These are phyloP conservation scores for Lactifluus volemus DNA, from an alignment of 768 basidiomycete species.

Conservation along the genomic window DNA sequence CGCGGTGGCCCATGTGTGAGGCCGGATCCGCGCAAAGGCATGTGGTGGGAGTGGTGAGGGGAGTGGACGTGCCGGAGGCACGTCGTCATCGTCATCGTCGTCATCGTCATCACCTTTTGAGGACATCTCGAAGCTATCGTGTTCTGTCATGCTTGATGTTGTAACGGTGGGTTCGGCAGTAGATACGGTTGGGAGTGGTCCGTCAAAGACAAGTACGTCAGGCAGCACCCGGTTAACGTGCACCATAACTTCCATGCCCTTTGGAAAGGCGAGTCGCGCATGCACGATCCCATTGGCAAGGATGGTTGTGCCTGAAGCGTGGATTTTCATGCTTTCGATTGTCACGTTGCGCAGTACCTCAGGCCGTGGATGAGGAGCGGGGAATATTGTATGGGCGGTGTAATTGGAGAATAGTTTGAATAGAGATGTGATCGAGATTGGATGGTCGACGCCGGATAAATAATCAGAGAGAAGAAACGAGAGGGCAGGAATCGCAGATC, in stretches of 20 bases:
- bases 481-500: no score
- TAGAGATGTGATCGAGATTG: constrained; percentile 49
- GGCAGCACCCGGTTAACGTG: no score
- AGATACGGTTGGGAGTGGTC: no score
- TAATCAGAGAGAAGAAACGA: constrained; percentile 59
- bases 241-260: no score
- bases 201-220: no score
- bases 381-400: constrained; percentile 45
- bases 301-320: constrained; percentile 38
- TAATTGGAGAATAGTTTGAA: constrained; percentile 38
- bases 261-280: constrained; percentile 50
- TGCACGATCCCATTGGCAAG: constrained; percentile 63
- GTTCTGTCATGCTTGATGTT: no score
- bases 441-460: constrained; percentile 47
- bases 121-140: no score
- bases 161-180: no score
- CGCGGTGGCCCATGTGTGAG: constrained; percentile 56
- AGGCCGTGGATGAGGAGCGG: constrained; percentile 55
- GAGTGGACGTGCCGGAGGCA: constrained; percentile 39
- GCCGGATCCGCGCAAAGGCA: constrained; percentile 71
- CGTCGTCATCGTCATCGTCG: constrained; percentile 35
- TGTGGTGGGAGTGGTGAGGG: constrained; percentile 40
- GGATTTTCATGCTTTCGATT: constrained; percentile 67
- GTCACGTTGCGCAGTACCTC: constrained; percentile 62
- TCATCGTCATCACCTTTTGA: constrained; percentile 53